phyloP scores from a whole-genome alignment of 345 rosid species.

The Bruguiera parviflora region DNA sequence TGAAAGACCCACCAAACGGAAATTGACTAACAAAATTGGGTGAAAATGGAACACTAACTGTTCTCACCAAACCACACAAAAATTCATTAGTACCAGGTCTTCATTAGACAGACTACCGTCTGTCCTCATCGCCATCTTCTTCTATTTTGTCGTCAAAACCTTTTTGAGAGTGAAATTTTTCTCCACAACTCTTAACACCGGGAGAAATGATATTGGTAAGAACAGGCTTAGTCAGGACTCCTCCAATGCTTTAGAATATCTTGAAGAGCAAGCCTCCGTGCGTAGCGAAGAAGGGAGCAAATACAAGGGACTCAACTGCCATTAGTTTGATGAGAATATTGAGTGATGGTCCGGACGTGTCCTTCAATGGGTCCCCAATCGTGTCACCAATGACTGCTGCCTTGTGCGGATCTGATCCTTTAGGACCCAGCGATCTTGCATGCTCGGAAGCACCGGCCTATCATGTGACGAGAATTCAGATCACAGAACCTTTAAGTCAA shows the following conservation, averaged over 20 bases:
- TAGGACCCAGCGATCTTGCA: slow-evolving; percentile 83
- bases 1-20: too few species aligned
- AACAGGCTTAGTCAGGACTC: background rate
- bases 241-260: slow-evolving; percentile 37
- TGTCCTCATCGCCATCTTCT: background rate
- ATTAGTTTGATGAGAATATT: slow-evolving; percentile 96
- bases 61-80: too few species aligned
- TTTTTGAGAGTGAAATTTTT: background rate
- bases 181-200: background rate
- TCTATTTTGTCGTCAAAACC: background rate
- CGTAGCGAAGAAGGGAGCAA: slow-evolving; percentile 93
- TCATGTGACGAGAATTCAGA: background rate
- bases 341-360: slow-evolving; percentile 95
- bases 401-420: slow-evolving; percentile 97
- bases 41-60: too few species aligned
- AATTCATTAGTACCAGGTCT: too few species aligned
- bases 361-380: slow-evolving; percentile 93
- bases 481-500: background rate
- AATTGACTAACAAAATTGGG: too few species aligned
- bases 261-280: slow-evolving; percentile 95
- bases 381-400: slow-evolving; percentile 97
- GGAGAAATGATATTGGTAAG: background rate
- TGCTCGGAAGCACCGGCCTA: slow-evolving; percentile 94
- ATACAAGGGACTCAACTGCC: slow-evolving; percentile 96
- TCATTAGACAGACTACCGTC: background rate